phyloP scores from a whole-genome alignment of 2,329 filamentous ascomycete genomes.

The Lecanicillium sp. region DNA sequence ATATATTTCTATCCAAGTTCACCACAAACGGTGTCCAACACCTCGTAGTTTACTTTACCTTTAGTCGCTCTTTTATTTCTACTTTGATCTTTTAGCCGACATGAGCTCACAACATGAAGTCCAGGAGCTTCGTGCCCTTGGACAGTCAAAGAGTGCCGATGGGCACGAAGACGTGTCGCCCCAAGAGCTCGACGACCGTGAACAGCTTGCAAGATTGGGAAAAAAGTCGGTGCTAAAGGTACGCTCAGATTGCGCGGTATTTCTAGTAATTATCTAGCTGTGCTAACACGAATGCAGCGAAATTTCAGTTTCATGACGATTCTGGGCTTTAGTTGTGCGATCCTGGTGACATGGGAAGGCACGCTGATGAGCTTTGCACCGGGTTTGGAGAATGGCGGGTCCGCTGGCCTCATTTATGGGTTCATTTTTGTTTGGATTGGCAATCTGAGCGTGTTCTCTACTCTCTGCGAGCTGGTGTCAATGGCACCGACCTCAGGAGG shows the following conservation, averaged over 20 bases:
- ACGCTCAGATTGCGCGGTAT: neutral
- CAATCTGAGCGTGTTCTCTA: constrained; percentile 32
- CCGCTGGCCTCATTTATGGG: constrained; percentile 44
- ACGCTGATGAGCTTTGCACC: constrained; percentile 23
- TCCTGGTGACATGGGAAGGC: constrained; percentile 45
- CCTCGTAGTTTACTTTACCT: too few species aligned
- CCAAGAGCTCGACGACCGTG: constrained; percentile 13
- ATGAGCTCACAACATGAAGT: too few species aligned
- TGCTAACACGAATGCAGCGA: constrained; percentile 20
- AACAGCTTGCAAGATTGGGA: constrained; percentile 19
- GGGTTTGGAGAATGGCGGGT: constrained; percentile 39
- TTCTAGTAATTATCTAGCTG: neutral
- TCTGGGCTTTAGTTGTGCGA: constrained; percentile 41
- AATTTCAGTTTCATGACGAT: constrained; percentile 43
- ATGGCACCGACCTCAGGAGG: constrained; percentile 45
- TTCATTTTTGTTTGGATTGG: constrained; percentile 40
- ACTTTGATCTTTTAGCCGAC: too few species aligned
- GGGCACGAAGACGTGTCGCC: constrained; percentile 2
- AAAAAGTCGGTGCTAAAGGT: constrained; percentile 22
- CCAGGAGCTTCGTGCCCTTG: too few species aligned
- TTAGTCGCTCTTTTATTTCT: too few species aligned
- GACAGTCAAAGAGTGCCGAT: too few species aligned
- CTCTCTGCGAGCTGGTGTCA: constrained; percentile 31
- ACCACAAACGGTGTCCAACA: too few species aligned
- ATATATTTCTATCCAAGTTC: too few species aligned